phyloP scores from a whole-genome alignment of 225 moss, liverwort and hornwort species.

The Bryum argenteum region DNA sequence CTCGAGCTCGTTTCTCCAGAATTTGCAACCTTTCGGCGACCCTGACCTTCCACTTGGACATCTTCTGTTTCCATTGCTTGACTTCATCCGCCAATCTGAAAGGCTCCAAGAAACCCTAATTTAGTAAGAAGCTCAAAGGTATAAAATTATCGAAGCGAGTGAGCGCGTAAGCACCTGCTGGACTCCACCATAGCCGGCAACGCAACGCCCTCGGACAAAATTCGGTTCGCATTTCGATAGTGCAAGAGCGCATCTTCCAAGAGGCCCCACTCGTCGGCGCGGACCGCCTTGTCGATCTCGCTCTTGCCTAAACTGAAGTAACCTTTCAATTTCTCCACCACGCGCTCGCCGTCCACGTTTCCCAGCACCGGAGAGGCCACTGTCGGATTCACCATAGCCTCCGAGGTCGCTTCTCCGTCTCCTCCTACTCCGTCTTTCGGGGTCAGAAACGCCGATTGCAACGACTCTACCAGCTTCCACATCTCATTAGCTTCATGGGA shows the following conservation, averaged over 20 bases:
- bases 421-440: conserved; percentile 16
- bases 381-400: conserved; percentile 24
- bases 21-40: conserved; percentile 69
- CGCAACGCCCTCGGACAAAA: conserved; percentile 73
- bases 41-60: conserved; percentile 81
- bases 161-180: conserved; percentile 46
- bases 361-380: conserved; percentile 37
- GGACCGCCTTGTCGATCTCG: conserved; percentile 91
- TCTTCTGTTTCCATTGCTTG: conserved; percentile 69
- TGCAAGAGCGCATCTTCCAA: conserved; percentile 76
- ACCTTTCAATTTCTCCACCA: conserved; percentile 81
- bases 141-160: background rate
- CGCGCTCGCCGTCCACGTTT: conserved; percentile 76
- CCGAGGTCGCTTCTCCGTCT: conserved; percentile 25
- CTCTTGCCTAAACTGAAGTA: conserved; percentile 89
- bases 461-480: conserved; percentile 54
- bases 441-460: conserved; percentile 34
- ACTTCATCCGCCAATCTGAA: conserved; percentile 63
- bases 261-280: conserved; percentile 88
- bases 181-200: conserved; percentile 65
- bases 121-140: background rate
- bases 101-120: conserved; percentile 26
- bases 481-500: conserved; percentile 27
- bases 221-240: conserved; percentile 79
- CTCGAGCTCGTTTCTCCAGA: conserved; percentile 60